Conservation (phyloP, 2,329 filamentous ascomycete genomes). For the Metarhizium brunneum region DNA sequence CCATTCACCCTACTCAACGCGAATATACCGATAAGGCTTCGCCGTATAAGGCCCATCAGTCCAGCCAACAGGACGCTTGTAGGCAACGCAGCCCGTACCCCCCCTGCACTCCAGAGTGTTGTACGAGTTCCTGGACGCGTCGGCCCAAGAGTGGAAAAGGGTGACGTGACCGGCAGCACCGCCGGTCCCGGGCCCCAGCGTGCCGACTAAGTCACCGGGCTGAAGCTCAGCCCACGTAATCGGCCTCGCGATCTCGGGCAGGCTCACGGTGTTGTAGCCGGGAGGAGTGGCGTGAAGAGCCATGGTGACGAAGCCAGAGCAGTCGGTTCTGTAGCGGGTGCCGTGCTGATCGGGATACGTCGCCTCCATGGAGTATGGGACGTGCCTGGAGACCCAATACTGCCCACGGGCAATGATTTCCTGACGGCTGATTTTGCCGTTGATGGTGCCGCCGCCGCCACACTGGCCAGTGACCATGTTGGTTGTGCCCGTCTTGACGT, state of each 20-base stretch:
- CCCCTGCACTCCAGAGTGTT: constrained; percentile 7
- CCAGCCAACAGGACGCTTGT: constrained; percentile 2
- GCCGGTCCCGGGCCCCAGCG: constrained; percentile 6
- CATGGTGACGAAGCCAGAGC: constrained; percentile 9
- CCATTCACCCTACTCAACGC: too few species aligned
- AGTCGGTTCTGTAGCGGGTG: constrained; percentile 7
- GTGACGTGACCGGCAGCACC: constrained; percentile 6
- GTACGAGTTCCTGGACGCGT: constrained; percentile 1
- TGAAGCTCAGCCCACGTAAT: constrained; percentile 4
- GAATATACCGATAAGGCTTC: too few species aligned
- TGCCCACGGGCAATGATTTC: constrained; percentile 7
- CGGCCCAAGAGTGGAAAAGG: constrained; percentile 4
- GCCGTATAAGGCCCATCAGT: too few species aligned
- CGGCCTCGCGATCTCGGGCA: constrained; percentile 4
- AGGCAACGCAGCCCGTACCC: constrained; percentile 4
- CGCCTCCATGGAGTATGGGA: constrained; percentile 7
- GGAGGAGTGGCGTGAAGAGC: constrained; percentile 4
- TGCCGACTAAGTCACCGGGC: constrained; percentile 7
- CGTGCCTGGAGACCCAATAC: constrained; percentile 5
- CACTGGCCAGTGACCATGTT: constrained; percentile 2
- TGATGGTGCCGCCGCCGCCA: background rate
- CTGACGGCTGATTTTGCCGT: constrained; percentile 3
- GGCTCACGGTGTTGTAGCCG: constrained; percentile 4
- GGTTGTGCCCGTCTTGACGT: constrained; percentile 9
- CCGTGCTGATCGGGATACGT: constrained; percentile 4